Percentiles rank a stretch among this genome's conserved stretches.
Evolutionary conservation across 108 stramenopile genomes (phyloP).

Genomic region (Skeletonema menzelii): DNA sequence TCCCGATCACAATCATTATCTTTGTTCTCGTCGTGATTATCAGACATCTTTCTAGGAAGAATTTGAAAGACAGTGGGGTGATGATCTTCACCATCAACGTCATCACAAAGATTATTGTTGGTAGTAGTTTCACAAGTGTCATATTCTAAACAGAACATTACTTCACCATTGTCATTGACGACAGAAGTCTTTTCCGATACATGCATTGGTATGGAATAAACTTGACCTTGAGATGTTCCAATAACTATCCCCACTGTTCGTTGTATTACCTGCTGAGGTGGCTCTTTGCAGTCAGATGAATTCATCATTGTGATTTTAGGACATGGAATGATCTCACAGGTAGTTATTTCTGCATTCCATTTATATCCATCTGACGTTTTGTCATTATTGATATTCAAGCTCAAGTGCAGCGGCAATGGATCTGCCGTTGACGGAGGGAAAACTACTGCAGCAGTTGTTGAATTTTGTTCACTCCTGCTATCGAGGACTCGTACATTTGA

Average conservation of each 20-base stretch:
- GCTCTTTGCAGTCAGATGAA: not conserved
- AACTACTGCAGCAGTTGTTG: constrained; percentile 3
- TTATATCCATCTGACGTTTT: not conserved
- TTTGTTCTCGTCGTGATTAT: not conserved
- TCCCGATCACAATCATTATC: not conserved
- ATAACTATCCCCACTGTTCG: constrained; percentile 27
- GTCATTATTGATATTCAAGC: not conserved
- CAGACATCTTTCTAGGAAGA: not conserved
- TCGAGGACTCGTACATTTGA: constrained; percentile 8
- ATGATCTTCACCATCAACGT: not conserved
- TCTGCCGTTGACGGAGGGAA: constrained; percentile 31
- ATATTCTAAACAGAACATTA: constrained; percentile 22
- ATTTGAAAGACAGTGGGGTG: not conserved
- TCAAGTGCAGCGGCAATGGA: not conserved
- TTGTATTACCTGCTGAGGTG: not conserved
- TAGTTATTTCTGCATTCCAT: constrained; percentile 14
- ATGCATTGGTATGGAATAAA: constrained; percentile 28
- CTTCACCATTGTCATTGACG: not conserved
- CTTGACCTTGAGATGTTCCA: constrained; percentile 29
- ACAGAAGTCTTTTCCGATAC: constrained; percentile 6
- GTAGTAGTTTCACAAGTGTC: constrained; percentile 8
- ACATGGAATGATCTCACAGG: constrained; percentile 38
- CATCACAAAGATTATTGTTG: not conserved
- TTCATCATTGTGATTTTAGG: constrained; percentile 15
- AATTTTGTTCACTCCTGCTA: not conserved